phyloP scores from a whole-genome alignment of 176 grass and related monocot genomes.

The Ensete ventricosum region DNA sequence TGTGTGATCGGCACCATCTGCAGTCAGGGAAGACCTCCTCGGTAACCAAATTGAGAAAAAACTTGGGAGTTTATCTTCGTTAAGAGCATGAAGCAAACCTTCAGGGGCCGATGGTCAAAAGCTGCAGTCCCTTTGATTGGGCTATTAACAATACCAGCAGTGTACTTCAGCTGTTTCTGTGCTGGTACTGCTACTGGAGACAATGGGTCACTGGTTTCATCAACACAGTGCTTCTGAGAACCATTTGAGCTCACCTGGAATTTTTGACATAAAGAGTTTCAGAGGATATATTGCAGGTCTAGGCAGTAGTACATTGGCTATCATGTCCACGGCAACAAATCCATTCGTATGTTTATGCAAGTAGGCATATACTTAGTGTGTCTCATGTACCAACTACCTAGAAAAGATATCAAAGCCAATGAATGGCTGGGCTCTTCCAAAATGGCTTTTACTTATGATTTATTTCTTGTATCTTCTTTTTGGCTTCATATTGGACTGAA shows the following conservation, averaged over 20 bases:
- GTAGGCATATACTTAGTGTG: too few species aligned
- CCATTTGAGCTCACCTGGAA: conserved; percentile 66
- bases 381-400: too few species aligned
- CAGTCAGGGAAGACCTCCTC: conserved; percentile 4
- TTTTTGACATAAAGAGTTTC: background rate
- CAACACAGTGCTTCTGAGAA: conserved; percentile 47
- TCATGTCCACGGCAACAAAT: background rate
- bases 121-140: conserved; percentile 44
- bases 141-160: conserved; percentile 84
- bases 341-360: background rate
- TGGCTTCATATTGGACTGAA: too few species aligned
- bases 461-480: too few species aligned
- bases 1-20: conserved; percentile 87
- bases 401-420: background rate
- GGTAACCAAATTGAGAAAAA: background rate
- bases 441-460: background rate
- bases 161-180: conserved; percentile 96
- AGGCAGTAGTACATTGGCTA: background rate
- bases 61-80: background rate
- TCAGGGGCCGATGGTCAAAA: conserved; percentile 62
- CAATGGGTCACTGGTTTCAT: conserved; percentile 54
- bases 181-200: conserved; percentile 83
- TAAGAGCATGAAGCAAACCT: conserved; percentile 32
- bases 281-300: background rate
- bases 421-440: background rate